Evolutionary conservation across 768 basidiomycete genomes (phyloP).

Genomic region (Boletus reticuloceps): DNA sequence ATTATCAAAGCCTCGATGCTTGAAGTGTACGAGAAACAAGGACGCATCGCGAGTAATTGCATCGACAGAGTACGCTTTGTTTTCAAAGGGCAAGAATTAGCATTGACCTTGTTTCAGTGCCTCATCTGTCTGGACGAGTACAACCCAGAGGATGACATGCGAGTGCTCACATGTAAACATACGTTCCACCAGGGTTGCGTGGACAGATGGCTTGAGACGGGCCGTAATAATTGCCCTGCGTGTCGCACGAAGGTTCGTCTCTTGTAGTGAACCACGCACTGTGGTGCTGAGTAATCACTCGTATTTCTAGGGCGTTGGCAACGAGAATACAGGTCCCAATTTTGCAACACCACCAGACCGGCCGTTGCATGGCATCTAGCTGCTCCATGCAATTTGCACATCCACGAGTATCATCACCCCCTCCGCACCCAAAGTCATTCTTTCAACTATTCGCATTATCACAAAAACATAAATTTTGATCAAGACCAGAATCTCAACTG

Average conservation of each 20-base stretch:
- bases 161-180: slow-evolving; percentile 81
- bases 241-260: slow-evolving; percentile 71
- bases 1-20: slow-evolving; percentile 59
- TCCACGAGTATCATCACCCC: slow-evolving; percentile 1
- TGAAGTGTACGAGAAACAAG: slow-evolving; percentile 53
- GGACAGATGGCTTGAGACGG: slow-evolving; percentile 82
- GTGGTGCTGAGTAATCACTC: background rate
- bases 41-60: slow-evolving; percentile 73
- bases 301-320: slow-evolving; percentile 23
- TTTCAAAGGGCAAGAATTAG: background rate
- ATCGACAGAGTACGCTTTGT: slow-evolving; percentile 62
- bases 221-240: slow-evolving; percentile 89
- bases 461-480: slow-evolving; percentile 9
- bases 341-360: background rate
- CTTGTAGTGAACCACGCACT: background rate
- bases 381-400: background rate
- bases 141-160: slow-evolving; percentile 68
- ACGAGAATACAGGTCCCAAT: slow-evolving; percentile 16
- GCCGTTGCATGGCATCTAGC: slow-evolving; percentile 8
- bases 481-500: slow-evolving; percentile 13
- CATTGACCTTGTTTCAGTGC: slow-evolving; percentile 44
- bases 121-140: slow-evolving; percentile 90
- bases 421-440: slow-evolving; percentile 13
- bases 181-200: slow-evolving; percentile 90
- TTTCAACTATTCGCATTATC: slow-evolving; percentile 13